Percentiles rank a stretch among this genome's conserved stretches.
phyloP scores from a whole-genome alignment of 2,329 filamentous ascomycete genomes.

The Neoascochyta sp. region DNA sequence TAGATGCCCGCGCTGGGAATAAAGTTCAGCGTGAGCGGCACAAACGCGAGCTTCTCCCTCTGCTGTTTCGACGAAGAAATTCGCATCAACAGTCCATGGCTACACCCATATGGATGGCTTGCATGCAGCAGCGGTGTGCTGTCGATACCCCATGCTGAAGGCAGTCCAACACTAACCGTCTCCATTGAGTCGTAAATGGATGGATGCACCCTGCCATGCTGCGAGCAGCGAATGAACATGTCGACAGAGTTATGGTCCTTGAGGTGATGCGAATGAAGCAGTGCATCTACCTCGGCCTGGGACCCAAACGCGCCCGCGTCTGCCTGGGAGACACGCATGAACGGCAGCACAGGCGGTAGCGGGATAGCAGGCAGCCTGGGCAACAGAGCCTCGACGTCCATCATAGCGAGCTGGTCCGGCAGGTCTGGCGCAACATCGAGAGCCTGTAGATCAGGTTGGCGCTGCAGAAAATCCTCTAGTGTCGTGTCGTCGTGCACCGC shows the following conservation, averaged over 20 bases:
- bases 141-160: slow-evolving; percentile 42
- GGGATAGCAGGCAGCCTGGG: slow-evolving; percentile 40
- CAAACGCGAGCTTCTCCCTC: slow-evolving; percentile 38
- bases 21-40: slow-evolving; percentile 80
- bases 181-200: slow-evolving; percentile 84
- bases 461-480: slow-evolving; percentile 41
- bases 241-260: slow-evolving; percentile 72
- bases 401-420: slow-evolving; percentile 40
- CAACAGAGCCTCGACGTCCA: slow-evolving; percentile 38
- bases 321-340: slow-evolving; percentile 27
- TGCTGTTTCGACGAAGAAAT: slow-evolving; percentile 28
- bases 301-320: slow-evolving; percentile 38
- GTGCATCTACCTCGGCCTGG: slow-evolving; percentile 40
- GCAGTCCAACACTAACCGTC: slow-evolving; percentile 63
- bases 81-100: slow-evolving; percentile 66
- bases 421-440: slow-evolving; percentile 38
- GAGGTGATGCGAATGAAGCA: slow-evolving; percentile 47
- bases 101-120: slow-evolving; percentile 70
- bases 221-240: slow-evolving; percentile 70
- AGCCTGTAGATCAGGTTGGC: slow-evolving; percentile 31
- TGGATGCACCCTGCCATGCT: slow-evolving; percentile 68
- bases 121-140: slow-evolving; percentile 57
- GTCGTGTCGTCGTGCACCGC: slow-evolving; percentile 30
- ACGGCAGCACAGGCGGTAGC: slow-evolving; percentile 31
- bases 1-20: slow-evolving; percentile 74